These are phyloP conservation scores for Leonotis leonurus DNA, from an alignment of 257 asterid species.

Conservation along the genomic window DNA sequence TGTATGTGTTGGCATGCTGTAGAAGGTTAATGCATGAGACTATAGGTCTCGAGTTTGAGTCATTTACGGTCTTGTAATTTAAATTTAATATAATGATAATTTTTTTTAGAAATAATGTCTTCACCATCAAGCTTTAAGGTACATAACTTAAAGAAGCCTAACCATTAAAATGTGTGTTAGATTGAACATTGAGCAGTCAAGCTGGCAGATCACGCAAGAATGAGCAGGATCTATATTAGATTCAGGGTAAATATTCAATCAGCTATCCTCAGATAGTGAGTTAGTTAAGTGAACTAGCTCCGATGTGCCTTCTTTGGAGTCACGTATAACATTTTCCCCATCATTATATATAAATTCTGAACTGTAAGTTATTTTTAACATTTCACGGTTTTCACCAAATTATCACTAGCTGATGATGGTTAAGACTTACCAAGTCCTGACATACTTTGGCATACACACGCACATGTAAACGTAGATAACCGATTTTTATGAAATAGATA, in stretches of 20 bases:
- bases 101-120: background rate
- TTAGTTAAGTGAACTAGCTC: too few species aligned
- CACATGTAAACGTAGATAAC: background rate
- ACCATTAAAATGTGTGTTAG: background rate
- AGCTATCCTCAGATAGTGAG: background rate
- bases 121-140: too few species aligned
- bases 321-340: background rate
- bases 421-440: background rate
- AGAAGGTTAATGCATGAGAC: too few species aligned
- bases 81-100: too few species aligned
- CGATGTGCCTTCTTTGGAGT: background rate
- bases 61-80: too few species aligned
- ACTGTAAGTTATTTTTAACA: background rate
- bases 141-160: background rate
- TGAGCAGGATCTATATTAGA: background rate
- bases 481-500: background rate
- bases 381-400: background rate
- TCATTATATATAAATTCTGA: background rate
- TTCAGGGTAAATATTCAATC: background rate
- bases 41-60: too few species aligned
- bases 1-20: too few species aligned
- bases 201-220: background rate
- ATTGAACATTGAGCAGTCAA: background rate
- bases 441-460: background rate
- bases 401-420: background rate